These are phyloP conservation scores for Fusarium euwallaceae DNA, from an alignment of 2,329 filamentous ascomycete species.

Conservation along the genomic window DNA sequence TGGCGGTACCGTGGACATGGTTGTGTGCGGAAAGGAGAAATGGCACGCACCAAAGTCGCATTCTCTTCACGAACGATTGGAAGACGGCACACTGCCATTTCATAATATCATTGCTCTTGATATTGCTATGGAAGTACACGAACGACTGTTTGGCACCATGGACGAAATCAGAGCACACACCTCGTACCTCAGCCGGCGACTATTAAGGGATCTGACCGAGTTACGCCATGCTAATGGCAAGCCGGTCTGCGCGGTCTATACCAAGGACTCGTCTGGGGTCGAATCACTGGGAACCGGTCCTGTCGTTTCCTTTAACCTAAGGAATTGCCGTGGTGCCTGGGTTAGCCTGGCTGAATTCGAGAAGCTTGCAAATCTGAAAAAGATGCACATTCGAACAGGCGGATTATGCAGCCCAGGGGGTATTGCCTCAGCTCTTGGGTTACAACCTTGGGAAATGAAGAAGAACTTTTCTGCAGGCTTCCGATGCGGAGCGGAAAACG, in stretches of 20 bases:
- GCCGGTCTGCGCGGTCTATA: slow-evolving; percentile 77
- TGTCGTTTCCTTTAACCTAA: slow-evolving; percentile 86
- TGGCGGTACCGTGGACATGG: slow-evolving; percentile 93
- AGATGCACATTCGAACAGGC: slow-evolving; percentile 88
- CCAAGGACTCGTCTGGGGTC: slow-evolving; percentile 41
- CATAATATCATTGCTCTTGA: slow-evolving; percentile 90
- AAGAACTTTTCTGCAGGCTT: slow-evolving; percentile 88
- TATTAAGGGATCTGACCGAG: slow-evolving; percentile 69
- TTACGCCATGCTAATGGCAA: slow-evolving; percentile 78
- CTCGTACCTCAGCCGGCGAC: slow-evolving; percentile 68
- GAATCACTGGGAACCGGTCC: slow-evolving; percentile 71
- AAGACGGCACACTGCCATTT: slow-evolving; percentile 92
- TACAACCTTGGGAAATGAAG: slow-evolving; percentile 85
- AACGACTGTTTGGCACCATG: slow-evolving; percentile 79
- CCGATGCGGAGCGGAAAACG: slow-evolving; percentile 85
- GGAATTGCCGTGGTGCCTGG: slow-evolving; percentile 77
- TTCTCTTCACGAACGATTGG: slow-evolving; percentile 82
- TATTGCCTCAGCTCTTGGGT: slow-evolving; percentile 77
- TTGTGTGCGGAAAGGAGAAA: slow-evolving; percentile 79
- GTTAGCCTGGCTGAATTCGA: slow-evolving; percentile 87
- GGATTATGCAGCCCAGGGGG: slow-evolving; percentile 94
- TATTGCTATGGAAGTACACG: slow-evolving; percentile 78
- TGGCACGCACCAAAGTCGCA: slow-evolving; percentile 85
- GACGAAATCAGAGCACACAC: slow-evolving; percentile 78
- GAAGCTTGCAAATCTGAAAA: slow-evolving; percentile 82